Conservation (phyloP, 306 rosid species). For the Clitoria ternatea region DNA sequence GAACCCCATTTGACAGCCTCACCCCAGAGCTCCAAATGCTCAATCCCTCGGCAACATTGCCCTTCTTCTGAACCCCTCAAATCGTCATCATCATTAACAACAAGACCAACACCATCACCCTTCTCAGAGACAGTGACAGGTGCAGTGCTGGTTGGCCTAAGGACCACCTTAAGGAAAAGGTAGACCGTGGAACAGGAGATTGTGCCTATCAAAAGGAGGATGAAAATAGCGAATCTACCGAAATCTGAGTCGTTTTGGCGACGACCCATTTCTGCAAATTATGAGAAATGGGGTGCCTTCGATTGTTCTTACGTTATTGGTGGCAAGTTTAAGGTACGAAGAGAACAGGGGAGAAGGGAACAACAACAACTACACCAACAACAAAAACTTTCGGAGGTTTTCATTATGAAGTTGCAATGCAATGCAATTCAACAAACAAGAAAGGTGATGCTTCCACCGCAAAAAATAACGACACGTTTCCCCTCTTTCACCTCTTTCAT, state of each 20-base stretch:
- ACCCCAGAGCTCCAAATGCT: slow-evolving; percentile 81
- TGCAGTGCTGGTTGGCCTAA: background rate
- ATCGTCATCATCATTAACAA: slow-evolving; percentile 1
- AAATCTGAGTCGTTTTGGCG: slow-evolving; percentile 51
- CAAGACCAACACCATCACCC: background rate
- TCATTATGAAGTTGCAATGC: background rate
- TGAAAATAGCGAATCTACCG: slow-evolving; percentile 41
- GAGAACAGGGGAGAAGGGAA: background rate
- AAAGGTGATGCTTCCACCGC: background rate
- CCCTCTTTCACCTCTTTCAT: background rate
- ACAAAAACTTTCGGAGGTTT: slow-evolving; percentile 4
- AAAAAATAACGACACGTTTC: slow-evolving; percentile 1
- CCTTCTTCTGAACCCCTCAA: slow-evolving; percentile 14
- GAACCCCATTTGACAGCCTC: slow-evolving; percentile 74
- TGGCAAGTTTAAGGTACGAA: background rate
- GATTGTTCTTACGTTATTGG: background rate
- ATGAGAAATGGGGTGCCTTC: slow-evolving; percentile 10
- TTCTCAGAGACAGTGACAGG: no score
- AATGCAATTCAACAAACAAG: background rate
- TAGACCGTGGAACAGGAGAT: slow-evolving; percentile 54
- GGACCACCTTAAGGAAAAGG: slow-evolving; percentile 30
- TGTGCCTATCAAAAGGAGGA: slow-evolving; percentile 48
- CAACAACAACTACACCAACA: background rate
- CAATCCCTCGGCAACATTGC: slow-evolving; percentile 54
- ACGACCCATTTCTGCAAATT: slow-evolving; percentile 60